Evolutionary conservation across 192 early-diverging fungal genomes (phyloP).

Genomic region (Rhizophagus prolifer): DNA sequence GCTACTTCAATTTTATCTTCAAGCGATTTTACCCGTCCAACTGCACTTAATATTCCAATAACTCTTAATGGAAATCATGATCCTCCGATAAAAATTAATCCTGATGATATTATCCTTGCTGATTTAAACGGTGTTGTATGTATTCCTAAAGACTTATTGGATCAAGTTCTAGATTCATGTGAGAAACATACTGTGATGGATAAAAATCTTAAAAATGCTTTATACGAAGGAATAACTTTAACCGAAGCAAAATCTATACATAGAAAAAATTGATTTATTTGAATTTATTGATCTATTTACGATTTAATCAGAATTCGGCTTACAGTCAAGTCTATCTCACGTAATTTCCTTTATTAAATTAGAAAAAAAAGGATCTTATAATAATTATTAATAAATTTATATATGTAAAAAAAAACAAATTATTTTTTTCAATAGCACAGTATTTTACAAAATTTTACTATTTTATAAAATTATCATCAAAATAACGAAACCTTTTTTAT

Average conservation of each 20-base stretch:
- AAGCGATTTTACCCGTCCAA: constrained; percentile 46
- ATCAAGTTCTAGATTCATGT: constrained; percentile 47
- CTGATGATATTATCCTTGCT: constrained; percentile 56
- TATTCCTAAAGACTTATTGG: constrained; percentile 45
- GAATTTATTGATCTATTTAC: no score
- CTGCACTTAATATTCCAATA: constrained; percentile 46
- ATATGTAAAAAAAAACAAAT: no score
- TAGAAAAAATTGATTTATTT: constrained; percentile 13
- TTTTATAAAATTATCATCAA: no score
- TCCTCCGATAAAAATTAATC: constrained; percentile 45
- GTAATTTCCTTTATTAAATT: no score
- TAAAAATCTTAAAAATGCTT: constrained; percentile 51
- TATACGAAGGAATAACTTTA: constrained; percentile 47
- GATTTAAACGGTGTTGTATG: constrained; percentile 59
- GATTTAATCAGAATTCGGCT: no score
- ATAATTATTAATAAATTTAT: no score
- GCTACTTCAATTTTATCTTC: constrained; percentile 50
- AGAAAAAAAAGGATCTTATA: no score
- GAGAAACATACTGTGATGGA: constrained; percentile 48
- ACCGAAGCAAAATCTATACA: constrained; percentile 49
- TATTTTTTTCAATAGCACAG: no score
- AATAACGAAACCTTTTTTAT: no score
- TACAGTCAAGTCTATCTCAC: no score
- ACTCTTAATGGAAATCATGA: constrained; percentile 42
- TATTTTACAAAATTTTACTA: no score